Evolutionary conservation across 805 yeast species (phyloP), one percentile per base, ranked within the genome.

Genomic region (Yamadazyma kitorensis): DNA sequence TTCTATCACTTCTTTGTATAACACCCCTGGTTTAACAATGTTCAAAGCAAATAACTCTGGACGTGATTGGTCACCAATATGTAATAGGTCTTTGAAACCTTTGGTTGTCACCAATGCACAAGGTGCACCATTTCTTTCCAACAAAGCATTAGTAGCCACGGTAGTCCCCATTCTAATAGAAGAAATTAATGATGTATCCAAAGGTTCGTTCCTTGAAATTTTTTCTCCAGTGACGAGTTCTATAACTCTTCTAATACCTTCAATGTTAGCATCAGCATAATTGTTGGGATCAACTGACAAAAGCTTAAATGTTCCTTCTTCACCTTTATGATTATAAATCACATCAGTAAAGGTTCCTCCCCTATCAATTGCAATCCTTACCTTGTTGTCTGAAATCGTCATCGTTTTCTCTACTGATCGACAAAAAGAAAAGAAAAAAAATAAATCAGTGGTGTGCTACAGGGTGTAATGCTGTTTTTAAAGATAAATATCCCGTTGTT

Each of bases 241-340:
- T 37, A 88, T 55, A 0, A 85, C 71, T 26, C 94, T 64, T 43
- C 96, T 70, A 26, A 88, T 84, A 3, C 95, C 96, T 59, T 87
- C 96, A 12, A 87, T 66, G 11, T 94, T 93, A 1, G 96, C 95
- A 66, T 88, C 96, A 2, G 70, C 64, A 53, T 87, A 87, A 59
- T 88, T 87, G 18, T 72, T 67, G 0, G 96, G 95, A 48, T 87
- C 96, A 3, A 84, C 95, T 0, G 95, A 85, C n/a, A 88, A 65
- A 13, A 87, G 62, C 55, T 87, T 88, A 16, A 52, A 46, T 3
- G 84, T 76, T 14, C 74, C 68, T 51, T 82, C 88, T 60, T 34
- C 63, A 59, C 17, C 70, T 51, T 42, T 72, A 63, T 38, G 64
- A 63, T 43, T 57, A 34, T 60, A 85, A 63, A 39, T 39, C 11